Evolutionary conservation across 1,284 basidiomycete species (phyloP), one percentile per base, ranked within the genome.

Genomic region (Pascua guehoae): DNA sequence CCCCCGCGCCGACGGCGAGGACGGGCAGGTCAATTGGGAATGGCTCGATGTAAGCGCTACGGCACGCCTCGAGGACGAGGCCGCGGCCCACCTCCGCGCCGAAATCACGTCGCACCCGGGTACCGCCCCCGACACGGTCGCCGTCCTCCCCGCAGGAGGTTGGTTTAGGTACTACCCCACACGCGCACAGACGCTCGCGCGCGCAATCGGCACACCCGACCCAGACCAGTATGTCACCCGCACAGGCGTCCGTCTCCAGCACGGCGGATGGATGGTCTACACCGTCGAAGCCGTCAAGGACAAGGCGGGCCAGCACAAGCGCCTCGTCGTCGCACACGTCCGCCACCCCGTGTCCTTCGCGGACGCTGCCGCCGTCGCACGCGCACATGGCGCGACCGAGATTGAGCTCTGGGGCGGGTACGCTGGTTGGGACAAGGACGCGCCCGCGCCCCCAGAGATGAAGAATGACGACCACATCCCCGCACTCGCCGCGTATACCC

Each of bases 381-480:
- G 44, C 15, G 11, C 36, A 1, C 49, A 57, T 43, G 51, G 53
- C 12, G 47, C 42, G 15, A 32, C 36, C n/a, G 53, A 54, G 47
- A 37, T 61, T 12, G 59, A 61, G 47, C 12, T 55, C 37, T 57
- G 55, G 59, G 59, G 59, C 39, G 46, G 39, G n/a, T 41, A 32
- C 24, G 40, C 10, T 1, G 53, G 38, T 0, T 57, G 53, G 49
- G 53, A 61, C 44, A 37, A 37, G 32, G 41, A 53, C 41, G 38
- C 49, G 12, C 48, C 17, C 16, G 43, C 24, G 18, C 18, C 49
- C 39, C 39, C 42, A 8, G 45, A 38, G 9, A 38, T 41, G 41
- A 36, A 52, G 8, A 24, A 17, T 10, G 18, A 17, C 9, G 16
- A 42, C 37, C 16, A 10, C 15, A 49, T 47, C 9, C 41, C 56